phyloP scores from a whole-genome alignment of 2,329 filamentous ascomycete species.

The Gyromitra esculenta region DNA sequence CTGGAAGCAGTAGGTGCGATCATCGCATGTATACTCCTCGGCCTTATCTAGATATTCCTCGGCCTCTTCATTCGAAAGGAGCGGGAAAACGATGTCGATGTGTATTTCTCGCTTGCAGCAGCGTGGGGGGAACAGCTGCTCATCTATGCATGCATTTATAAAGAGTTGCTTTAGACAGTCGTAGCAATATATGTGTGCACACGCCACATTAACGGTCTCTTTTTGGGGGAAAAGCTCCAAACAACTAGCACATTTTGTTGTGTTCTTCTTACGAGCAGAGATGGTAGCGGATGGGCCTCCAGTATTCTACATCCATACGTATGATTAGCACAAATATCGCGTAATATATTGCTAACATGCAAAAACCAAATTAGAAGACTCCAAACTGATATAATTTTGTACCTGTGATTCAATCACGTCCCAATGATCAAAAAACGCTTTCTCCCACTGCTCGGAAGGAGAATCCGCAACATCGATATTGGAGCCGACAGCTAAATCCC shows the following conservation, averaged over 20 bases:
- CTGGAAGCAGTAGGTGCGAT: constrained; percentile 54
- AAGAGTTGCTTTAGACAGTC: constrained; percentile 52
- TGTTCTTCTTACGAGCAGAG: background rate
- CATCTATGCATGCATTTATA: constrained; percentile 48
- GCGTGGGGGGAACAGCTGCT: constrained; percentile 53
- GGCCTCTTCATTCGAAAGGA: constrained; percentile 41
- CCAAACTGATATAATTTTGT: background rate
- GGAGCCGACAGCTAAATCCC: constrained; percentile 20
- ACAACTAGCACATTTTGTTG: constrained; percentile 30
- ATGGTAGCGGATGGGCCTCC: constrained; percentile 22
- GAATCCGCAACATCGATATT: constrained; percentile 25
- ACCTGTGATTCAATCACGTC: constrained; percentile 21
- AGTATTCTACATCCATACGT: constrained; percentile 10
- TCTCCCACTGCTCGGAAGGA: constrained; percentile 14
- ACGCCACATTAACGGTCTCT: constrained; percentile 14
- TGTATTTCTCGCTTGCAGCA: constrained; percentile 53
- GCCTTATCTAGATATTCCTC: constrained; percentile 46
- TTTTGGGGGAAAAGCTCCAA: constrained; percentile 31
- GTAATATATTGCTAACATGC: background rate
- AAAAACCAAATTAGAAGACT: background rate
- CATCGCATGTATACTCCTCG: constrained; percentile 42
- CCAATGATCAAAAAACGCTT: constrained; percentile 23
- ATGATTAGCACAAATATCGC: background rate
- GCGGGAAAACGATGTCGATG: constrained; percentile 23
- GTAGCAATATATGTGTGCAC: constrained; percentile 53